Evolutionary conservation across 257 asterid species (phyloP), one percentile per base, ranked within the genome.

Genomic region (Thymus mandschuricus): DNA sequence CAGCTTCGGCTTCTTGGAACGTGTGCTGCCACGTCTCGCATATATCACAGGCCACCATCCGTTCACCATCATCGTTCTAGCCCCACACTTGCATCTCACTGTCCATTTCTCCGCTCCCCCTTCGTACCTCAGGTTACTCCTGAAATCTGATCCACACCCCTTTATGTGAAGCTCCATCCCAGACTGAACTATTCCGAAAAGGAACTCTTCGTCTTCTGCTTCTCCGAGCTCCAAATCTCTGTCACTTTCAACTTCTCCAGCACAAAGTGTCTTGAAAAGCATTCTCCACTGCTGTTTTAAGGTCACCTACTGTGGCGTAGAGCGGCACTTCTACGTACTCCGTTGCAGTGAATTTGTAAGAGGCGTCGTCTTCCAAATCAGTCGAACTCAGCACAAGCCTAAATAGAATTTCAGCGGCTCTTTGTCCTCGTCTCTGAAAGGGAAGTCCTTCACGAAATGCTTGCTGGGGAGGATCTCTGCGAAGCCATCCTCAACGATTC

Each of bases 11-110:
- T 59, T 89, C 98, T 48, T 80, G 89, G 4, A 69, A 78, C 1
- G 97, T 92, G 57, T 95, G 98, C 87, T 92, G 93, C 98, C 99
- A 95, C 31, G 78, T 75, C 78, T 84, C 99, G 27, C 99, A 95
- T 31, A 86, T 71, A 74, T 95, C 98, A 68, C 99, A 95, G 0
- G 98, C 79, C 35, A 95, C 86, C 98, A 95, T 95, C 70, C 97
- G 84, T 76, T 95, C 99, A 3, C 98, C 98, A 50, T 95, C 99
- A 6, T 95, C 97, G 28, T 95, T 44, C 58, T 59, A 10, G 98
- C 97, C 61, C 98, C 99, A 51, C 99, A 92, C 74, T 76, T 88
- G 81, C 99, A 95, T 46, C 70, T 81, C 0, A 95, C 97, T 0
- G 81, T 88, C 98, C 98, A 95, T 13, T 71, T 85, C 61, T 86